These are phyloP conservation scores for Arthroderma sp. DNA, from an alignment of 2,329 filamentous ascomycete species.

Conservation along the genomic window DNA sequence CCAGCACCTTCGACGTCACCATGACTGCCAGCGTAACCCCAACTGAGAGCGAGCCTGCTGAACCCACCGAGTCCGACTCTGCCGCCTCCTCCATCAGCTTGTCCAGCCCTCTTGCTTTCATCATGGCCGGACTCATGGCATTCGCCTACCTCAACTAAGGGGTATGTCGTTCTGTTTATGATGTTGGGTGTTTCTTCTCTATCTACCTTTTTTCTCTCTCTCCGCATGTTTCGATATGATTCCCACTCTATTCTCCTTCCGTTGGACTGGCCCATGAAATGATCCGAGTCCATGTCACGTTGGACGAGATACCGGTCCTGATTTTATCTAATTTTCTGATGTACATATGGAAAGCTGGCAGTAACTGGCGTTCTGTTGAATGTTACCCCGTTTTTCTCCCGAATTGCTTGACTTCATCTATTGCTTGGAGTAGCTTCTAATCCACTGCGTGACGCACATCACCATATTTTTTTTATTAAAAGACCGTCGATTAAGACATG, in stretches of 20 bases:
- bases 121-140: conserved; percentile 21
- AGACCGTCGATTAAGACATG: neutral
- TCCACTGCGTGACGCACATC: neutral
- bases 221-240: neutral
- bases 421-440: neutral
- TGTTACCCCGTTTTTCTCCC: neutral
- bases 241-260: neutral
- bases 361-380: neutral
- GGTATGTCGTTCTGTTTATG: conserved; percentile 1
- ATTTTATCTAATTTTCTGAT: conserved; percentile 1
- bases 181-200: neutral
- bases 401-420: neutral
- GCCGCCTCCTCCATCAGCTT: conserved; percentile 11
- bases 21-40: conserved; percentile 11
- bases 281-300: neutral
- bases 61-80: conserved; percentile 12
- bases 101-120: conserved; percentile 19
- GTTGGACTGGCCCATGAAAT: neutral
- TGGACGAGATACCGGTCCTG: neutral
- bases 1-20: conserved; percentile 10
- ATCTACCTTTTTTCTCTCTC: neutral
- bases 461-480: neutral
- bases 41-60: conserved; percentile 12
- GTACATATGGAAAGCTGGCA: conserved; percentile 1
- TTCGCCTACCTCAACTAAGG: conserved; percentile 20